Evolutionary conservation across 192 early-diverging fungal species (phyloP), one percentile per base, ranked within the genome.

Genomic region (Funneliformis geosporum): DNA sequence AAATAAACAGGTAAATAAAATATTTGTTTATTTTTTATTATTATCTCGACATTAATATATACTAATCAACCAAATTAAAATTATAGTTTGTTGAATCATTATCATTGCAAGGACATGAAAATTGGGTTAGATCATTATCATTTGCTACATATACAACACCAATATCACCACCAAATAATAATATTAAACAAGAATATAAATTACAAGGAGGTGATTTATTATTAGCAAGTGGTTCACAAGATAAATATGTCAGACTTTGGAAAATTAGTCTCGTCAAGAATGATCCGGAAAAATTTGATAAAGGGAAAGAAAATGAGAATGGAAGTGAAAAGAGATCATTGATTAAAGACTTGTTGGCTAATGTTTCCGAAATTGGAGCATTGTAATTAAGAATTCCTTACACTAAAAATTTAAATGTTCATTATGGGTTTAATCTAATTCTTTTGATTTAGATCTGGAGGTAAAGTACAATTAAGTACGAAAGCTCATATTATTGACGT

Each of bases 211-310:
- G 94, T 21, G 94, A 97, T 85, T 79, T 97, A 60, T 82, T 98
- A n/a, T 79, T 99, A 60, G 96, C 96, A 2, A 93, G 91, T 74
- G 94, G 89, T 38, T 94, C 95, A 40, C 94, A 98, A 83, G 98
- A 99, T 86, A 93, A 92, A 83, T 95, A 96, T 82, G 92, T 98
- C 78, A 90, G 98, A 23, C 83, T 97, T 28, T 99, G 98, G 98
- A 92, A 90, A 79, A 86, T 96, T 61, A 84, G 89, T 12, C 82
- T 81, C 21, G 81, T 84, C 16, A 73, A 43, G 23, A 50, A 74
- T 18, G 43, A 18, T 28, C n/a, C 6, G 8, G 46, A 33, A 27
- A 9, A 46, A n/a, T 6, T 33, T 12, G 43, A 23, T 28, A 74
- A 28, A 10, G 47, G 16, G 14, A 23, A 74, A 28, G 47, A 21